Base-by-base conservation (phyloP, 192 early-diverging fungal species). In the Coemansia erecta region DNA sequence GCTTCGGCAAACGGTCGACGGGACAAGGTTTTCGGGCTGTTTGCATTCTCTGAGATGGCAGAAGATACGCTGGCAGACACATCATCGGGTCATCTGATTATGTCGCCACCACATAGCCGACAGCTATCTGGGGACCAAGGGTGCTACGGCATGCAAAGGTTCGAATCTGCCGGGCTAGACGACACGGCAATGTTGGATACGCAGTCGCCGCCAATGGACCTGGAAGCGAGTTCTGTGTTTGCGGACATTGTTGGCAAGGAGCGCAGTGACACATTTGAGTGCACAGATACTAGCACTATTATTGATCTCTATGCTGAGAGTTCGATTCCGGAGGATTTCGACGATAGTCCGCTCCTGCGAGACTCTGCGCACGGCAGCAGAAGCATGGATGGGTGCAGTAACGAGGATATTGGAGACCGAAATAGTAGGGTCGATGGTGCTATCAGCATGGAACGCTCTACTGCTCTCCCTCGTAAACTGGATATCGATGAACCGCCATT, bases 291-390 rank as follows among this genome's bases (percentile, higher is more conserved):
- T 4, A 58, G 56, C 21, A 59, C 61, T 11, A 77, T 77, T 3
- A 77, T 70, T 22, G 68, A 60, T 28, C 46, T 77, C 37, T 77
- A 77, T 23, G 33, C 60, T 2, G 59, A 55, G 22, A 35, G 53
- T 22, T n/a, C 14, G 11, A 49, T 21, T 26, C 23, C 39, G n/a
- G 45, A 35, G 2, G 19, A 39, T 17, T 24, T 12, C 1, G 22
- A 23, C 28, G 18, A 33, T 4, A 49, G 13, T 21, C 31, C n/a
- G 1, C n/a, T 33, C 14, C 39, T 51, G 24, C 49, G 35, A 35
- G 59, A 61, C 7, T 61, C 59, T n/a, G 59, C 23, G 17, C 39
- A 49, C 18, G 53, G 58, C n/a, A 52, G 59, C 41, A 55, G 62
- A 11, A 58, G 59, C 43, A 31, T 31, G 28, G 54, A 39, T 41